Base-by-base conservation (phyloP, 176 grass and related monocot genomes). In the Rhynchospora pubera region DNA sequence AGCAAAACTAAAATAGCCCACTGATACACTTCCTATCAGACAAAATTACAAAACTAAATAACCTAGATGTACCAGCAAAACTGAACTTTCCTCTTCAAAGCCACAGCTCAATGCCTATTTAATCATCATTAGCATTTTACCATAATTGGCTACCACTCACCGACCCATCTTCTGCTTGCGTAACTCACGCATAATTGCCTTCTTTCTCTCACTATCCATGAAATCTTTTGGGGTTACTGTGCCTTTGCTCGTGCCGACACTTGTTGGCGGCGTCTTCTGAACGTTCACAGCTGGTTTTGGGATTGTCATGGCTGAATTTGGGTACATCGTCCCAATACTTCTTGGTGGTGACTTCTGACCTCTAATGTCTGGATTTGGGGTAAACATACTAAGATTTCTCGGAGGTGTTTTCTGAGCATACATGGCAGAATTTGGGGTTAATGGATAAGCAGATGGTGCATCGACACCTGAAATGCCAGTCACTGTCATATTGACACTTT, bases 201-300 rank as follows among this genome's bases (percentile, higher is more conserved):
- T 82, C 59, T 82, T 82, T 50, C 79, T 82, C 79, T 82, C 79
- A 66, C 12, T 65, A 82, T 65, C 59, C 79, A 82, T 24, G 7
- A 77, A 77, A 34, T 30, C 62, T 65, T 28, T 82, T 0, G 44
- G 61, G 24, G 30, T 53, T 64, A 42, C 15, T 62, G 16, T 23
- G 32, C 18, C 34, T 46, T 52, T 82, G 47, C 61, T 82, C 2
- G 32, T 47, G 14, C 43, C 39, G 9, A 47, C 43, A 75, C 42
- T 75, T 75, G 70, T 18, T 39, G 28, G 26, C 7, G 42, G 47
- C 18, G 44, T 47, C 16, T 75, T 75, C 43, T 75, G 18, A 50
- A 21, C 19, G 22, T 75, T 75, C 47, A 48, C 39, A 23, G 47
- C 6, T 21, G 70, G 51, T 21, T 19, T 75, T 50, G 43, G 70